Conservation (phyloP, 495 filamentous ascomycete genomes). For the Penicillium samsonianum region DNA sequence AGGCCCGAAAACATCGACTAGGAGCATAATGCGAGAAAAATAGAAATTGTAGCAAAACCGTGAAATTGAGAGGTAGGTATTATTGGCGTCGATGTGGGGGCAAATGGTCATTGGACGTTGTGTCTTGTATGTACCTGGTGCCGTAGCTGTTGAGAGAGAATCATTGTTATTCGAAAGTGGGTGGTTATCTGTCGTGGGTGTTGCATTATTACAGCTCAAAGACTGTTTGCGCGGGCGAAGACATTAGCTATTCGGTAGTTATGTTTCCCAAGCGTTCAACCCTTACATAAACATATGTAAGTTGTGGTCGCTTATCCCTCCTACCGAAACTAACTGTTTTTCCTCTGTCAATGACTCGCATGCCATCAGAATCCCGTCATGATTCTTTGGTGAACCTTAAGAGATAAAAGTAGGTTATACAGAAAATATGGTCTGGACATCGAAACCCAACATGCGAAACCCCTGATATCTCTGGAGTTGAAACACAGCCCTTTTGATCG, state of each 20-base stretch:
- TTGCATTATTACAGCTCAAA: too few species aligned
- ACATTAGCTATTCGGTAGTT: too few species aligned
- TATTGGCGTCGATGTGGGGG: neutral
- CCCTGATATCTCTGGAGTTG: neutral
- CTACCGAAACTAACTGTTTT: neutral
- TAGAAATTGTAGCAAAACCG: neutral
- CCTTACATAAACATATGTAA: too few species aligned
- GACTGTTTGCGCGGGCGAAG: too few species aligned
- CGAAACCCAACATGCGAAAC: neutral
- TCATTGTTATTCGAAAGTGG: too few species aligned
- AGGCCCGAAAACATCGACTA: neutral
- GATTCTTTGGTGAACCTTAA: too few species aligned
- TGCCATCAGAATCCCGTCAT: too few species aligned
- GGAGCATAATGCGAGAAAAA: neutral
- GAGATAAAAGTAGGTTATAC: neutral
- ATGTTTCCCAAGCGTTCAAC: too few species aligned
- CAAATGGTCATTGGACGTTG: neutral
- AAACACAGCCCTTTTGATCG: slow-evolving; percentile 8
- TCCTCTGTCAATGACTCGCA: too few species aligned
- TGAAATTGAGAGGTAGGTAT: neutral
- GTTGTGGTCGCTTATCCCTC: neutral
- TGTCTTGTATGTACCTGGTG: neutral
- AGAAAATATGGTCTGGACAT: neutral
- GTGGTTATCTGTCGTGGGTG: too few species aligned
- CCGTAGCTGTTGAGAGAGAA: too few species aligned